Conservation (phyloP, 768 basidiomycete genomes). For the Dioszegia aurantiaca region DNA sequence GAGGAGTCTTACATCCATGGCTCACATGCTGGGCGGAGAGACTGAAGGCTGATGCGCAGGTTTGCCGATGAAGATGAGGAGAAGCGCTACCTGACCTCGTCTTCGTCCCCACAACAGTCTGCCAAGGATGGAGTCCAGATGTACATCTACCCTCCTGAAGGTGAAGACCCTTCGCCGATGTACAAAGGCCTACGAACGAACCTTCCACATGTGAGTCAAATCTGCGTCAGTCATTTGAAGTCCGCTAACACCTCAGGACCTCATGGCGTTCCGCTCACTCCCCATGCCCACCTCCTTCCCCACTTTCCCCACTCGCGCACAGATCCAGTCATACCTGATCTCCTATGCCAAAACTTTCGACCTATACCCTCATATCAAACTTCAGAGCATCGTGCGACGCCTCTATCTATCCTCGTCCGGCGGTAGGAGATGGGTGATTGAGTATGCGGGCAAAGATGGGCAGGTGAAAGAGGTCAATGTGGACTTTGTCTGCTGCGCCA, state of each 20-base stretch:
- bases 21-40: neutral
- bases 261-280: slow-evolving; percentile 43
- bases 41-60: slow-evolving; percentile 7
- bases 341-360: slow-evolving; percentile 65
- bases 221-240: neutral
- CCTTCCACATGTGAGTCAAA: slow-evolving; percentile 40
- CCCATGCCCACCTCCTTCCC: slow-evolving; percentile 20
- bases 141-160: slow-evolving; percentile 28
- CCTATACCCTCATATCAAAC: slow-evolving; percentile 62
- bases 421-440: slow-evolving; percentile 29
- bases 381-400: slow-evolving; percentile 61
- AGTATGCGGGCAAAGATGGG: slow-evolving; percentile 9
- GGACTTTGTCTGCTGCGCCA: slow-evolving; percentile 50
- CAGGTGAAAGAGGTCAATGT: slow-evolving; percentile 40
- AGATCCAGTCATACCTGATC: slow-evolving; percentile 64
- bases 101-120: too few species aligned
- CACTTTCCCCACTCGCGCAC: slow-evolving; percentile 51
- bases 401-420: slow-evolving; percentile 21
- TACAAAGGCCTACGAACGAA: slow-evolving; percentile 47
- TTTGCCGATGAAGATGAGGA: slow-evolving; percentile 12
- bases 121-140: slow-evolving; percentile 11
- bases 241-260: slow-evolving; percentile 28
- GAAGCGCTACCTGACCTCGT: neutral
- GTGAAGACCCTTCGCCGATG: slow-evolving; percentile 43
- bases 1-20: slow-evolving; percentile 9